Evolutionary conservation across 768 basidiomycete genomes (phyloP), one percentile per base, ranked within the genome.

Genomic region (Suillus spraguei): DNA sequence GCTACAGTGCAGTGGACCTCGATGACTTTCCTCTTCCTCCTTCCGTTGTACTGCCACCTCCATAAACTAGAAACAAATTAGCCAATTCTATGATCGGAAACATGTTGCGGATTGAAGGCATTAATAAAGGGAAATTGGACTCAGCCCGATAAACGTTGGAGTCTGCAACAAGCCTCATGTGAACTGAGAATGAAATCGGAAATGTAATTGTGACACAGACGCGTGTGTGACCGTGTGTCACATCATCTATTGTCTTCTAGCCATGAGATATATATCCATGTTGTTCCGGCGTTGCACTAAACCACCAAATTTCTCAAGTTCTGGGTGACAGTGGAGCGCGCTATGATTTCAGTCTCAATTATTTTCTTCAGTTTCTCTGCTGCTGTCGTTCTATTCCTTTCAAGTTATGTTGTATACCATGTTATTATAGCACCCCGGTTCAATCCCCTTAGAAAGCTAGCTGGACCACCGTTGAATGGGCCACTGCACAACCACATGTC

Each of bases 401-500:
- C 70, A 28, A 44, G 65, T 46, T 71, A 74, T 59, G 62, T 66
- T n/a, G 54, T 73, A 22, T 76, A 74, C 49, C 67, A 71, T 61
- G 65, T 69, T 24, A 66, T 72, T 46, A 62, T 76, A n/a, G 65
- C 62, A 41, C 70, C 74, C 1, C 68, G 65, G 65, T 67, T 63
- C 60, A 80, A 81, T 62, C 83, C 88, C 20, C 76, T 92, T 14
- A 78, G 76, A 42, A 74, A 73, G 28, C 73, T 93, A 39, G 85
- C 86, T 53, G 90, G 91, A 33, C 91, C 91, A 24, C 85, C 85
- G 0, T 72, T 79, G 11, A 73, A 69, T 7, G 73, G 76, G 28
- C 78, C 83, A 68, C 82, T 90, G 60, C 79, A 75, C 33, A 82
- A 81, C 67, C 87, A 91, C 67, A 76, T 91, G 63, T 69, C 73